A percentile compares a stretch with the other conserved stretches of the same genome.
These are phyloP conservation scores for Ustilago tritici DNA, from an alignment of 1,284 basidiomycete species.

Conservation along the genomic window DNA sequence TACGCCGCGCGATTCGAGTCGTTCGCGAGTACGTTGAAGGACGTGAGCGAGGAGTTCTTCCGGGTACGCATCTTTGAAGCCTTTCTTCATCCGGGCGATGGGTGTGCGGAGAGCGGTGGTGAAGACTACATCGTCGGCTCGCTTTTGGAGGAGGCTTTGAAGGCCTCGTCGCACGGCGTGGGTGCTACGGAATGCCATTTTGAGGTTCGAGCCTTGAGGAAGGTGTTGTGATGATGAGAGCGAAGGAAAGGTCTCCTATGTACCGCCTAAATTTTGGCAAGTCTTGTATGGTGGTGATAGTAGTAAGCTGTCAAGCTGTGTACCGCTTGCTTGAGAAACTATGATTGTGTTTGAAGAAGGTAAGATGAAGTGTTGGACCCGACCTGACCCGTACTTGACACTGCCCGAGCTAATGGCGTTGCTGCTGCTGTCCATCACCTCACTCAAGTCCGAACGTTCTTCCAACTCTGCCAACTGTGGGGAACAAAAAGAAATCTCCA, in stretches of 20 bases:
- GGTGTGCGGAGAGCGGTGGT: conserved; percentile 70
- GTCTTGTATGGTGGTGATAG: neutral
- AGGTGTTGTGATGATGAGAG: neutral
- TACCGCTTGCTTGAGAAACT: too few species aligned
- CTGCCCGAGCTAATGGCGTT: neutral
- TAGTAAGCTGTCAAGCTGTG: neutral
- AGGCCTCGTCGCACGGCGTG: conserved; percentile 45
- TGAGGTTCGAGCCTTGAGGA: neutral
- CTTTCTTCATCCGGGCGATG: conserved; percentile 68
- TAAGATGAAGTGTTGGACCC: conserved; percentile 3
- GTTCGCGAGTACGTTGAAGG: conserved; percentile 61
- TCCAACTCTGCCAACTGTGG: conserved; percentile 27
- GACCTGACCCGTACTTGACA: conserved; percentile 9
- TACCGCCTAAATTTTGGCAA: neutral
- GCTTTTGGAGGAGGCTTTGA: conserved; percentile 57
- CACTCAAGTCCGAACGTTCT: conserved; percentile 14
- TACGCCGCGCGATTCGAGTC: conserved; percentile 68
- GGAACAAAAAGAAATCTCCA: conserved; percentile 6
- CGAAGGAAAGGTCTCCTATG: too few species aligned
- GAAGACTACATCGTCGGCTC: conserved; percentile 65
- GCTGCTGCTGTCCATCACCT: conserved; percentile 8
- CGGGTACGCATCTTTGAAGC: conserved; percentile 67
- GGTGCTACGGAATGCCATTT: conserved; percentile 56
- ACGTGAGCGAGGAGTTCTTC: conserved; percentile 70
- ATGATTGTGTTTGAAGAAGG: conserved; percentile 1